phyloP scores from a whole-genome alignment of 305 asterid species.

The Fraxinus xanthoxyloides region DNA sequence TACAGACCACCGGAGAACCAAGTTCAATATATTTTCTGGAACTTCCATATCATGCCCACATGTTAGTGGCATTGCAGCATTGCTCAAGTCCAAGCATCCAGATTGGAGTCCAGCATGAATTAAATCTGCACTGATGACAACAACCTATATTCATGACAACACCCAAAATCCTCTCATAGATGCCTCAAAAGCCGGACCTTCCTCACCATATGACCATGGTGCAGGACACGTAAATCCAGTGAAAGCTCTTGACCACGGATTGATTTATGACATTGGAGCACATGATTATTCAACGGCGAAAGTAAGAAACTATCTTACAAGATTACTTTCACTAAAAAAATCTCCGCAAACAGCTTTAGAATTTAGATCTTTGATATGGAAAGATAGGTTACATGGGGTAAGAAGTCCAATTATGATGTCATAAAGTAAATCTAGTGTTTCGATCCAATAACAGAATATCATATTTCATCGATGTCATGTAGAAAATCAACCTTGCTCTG shows the following conservation, averaged over 20 bases:
- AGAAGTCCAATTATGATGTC: conserved; percentile 68
- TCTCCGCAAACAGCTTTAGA: conserved; percentile 50
- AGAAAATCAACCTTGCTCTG: no score
- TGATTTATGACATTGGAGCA: conserved; percentile 61
- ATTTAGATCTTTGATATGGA: conserved; percentile 68
- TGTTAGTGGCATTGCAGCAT: conserved; percentile 84
- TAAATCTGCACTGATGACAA: conserved; percentile 86
- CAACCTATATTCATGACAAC: conserved; percentile 75
- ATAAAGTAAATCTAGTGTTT: no score
- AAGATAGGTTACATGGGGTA: conserved; percentile 61
- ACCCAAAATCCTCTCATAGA: conserved; percentile 49
- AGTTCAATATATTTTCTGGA: conserved; percentile 78
- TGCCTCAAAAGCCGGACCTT: conserved; percentile 45
- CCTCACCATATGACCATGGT: conserved; percentile 79
- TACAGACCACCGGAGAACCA: conserved; percentile 55
- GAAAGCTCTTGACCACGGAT: conserved; percentile 72
- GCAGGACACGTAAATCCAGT: conserved; percentile 79
- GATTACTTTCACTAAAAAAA: conserved; percentile 43
- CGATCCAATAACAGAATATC: no score
- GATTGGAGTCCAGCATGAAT: conserved; percentile 86
- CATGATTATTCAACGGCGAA: conserved; percentile 40
- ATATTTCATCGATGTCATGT: no score
- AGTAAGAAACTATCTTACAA: conserved; percentile 53
- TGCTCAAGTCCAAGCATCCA: conserved; percentile 68
- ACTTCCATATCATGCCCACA: conserved; percentile 98